phyloP scores from a whole-genome alignment of 2,329 filamentous ascomycete genomes.

The Dryadomyces quercivorus region DNA sequence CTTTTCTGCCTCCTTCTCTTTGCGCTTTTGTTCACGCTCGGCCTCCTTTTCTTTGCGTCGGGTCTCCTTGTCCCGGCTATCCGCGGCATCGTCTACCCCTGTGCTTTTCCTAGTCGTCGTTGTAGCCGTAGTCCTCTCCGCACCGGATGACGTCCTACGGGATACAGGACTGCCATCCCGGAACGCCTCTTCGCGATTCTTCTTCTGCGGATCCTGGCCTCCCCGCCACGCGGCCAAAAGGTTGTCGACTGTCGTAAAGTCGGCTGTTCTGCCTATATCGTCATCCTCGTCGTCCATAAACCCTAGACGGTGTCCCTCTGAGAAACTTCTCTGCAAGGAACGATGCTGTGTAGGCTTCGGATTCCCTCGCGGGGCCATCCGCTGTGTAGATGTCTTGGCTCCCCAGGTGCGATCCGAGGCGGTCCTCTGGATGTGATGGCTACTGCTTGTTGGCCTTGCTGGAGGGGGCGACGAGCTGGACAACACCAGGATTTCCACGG shows the following conservation, averaged over 20 bases:
- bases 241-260: not conserved
- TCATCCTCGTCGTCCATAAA: constrained; percentile 9
- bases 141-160: not conserved
- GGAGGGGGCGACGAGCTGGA: constrained; percentile 1
- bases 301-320: not conserved
- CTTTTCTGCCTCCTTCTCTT: constrained; percentile 41
- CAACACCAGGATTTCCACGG: not conserved
- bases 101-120: constrained; percentile 4
- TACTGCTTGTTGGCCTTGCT: not conserved
- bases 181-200: not conserved
- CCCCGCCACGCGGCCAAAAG: constrained; percentile 5
- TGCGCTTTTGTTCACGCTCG: constrained; percentile 29
- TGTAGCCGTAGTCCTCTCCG: constrained; percentile 2
- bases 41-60: constrained; percentile 12
- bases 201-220: not conserved
- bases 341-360: not conserved
- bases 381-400: not conserved
- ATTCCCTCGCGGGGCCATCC: not conserved
- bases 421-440: not conserved
- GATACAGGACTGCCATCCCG: not conserved
- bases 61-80: constrained; percentile 7
- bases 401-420: not conserved
- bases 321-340: constrained; percentile 5
- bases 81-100: constrained; percentile 1
- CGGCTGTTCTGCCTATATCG: not conserved